Base-by-base conservation (phyloP, 805 yeast genomes). In the Blastobotrys peoriensis region DNA sequence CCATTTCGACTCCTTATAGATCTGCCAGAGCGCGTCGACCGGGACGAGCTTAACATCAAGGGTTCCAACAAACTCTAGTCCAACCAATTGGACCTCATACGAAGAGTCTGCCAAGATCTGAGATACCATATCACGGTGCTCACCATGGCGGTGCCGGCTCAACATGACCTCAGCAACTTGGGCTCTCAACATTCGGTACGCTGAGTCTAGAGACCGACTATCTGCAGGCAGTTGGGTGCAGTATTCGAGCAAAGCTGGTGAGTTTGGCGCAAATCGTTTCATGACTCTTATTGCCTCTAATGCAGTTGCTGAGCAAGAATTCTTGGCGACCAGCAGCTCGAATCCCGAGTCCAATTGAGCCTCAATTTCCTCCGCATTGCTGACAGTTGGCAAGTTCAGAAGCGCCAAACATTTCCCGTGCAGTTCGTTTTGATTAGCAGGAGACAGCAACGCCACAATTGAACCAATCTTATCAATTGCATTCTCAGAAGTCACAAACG, bases 401-500 rank as follows among this genome's bases (percentile, higher is more conserved):
- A 76, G 52, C 0, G 83, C 79, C 33, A 83, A 50, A 2, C 81
- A 54, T 15, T 60, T 55, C 1, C 95, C 95, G 60, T 86, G 95
- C 0, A 71, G 50, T 36, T 60, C 57, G 51, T 81, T 81, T 41
- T 70, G 74, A 23, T 62, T 46, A 0, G 37, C 21, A 2, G 47
- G 40, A 1, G 62, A 43, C 13, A 61, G 51, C 15, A 49, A 45
- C 0, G 41, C 33, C 9, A 69, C 37, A 5, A 74, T 51, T 0
- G 44, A 28, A 3, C 40, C 25, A 4, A 69, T 56, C 27, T 69
- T 68, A 3, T 52, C 51, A 1, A 54, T 46, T 2, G 64, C 54
- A 5, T 64, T 58, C 1, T 63, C 66, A 1, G 56, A 52, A 5
- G 65, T 48, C 10, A 75, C 59, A 39, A 82, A 61, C 0, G 81